Evolutionary conservation across 352 stramenopile species (phyloP).

Genomic region (Pythium dissimile): DNA sequence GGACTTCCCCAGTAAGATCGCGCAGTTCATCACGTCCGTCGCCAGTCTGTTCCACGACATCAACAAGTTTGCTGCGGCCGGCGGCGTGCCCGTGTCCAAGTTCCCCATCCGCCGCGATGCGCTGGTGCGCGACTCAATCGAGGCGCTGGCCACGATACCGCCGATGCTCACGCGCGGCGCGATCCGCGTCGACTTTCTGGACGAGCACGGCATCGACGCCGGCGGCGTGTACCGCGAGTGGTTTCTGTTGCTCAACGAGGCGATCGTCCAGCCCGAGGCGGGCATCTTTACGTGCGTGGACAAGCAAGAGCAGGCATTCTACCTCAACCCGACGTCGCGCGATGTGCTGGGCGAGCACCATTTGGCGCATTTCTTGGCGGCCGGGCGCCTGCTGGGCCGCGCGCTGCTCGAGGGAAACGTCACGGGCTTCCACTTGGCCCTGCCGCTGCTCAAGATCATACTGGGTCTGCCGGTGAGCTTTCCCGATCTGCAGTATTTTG

Average conservation of each 20-base stretch:
- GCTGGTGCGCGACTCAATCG: slow-evolving; percentile 11
- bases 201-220: slow-evolving; percentile 64
- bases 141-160: neutral
- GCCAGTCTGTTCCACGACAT: slow-evolving; percentile 5
- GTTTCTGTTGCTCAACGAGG: slow-evolving; percentile 60
- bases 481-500: slow-evolving; percentile 84
- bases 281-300: slow-evolving; percentile 46
- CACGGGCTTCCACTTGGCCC: slow-evolving; percentile 90
- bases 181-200: slow-evolving; percentile 64
- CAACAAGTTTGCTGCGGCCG: neutral
- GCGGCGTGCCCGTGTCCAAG: neutral
- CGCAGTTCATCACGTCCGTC: slow-evolving; percentile 12
- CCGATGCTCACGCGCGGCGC: neutral
- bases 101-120: slow-evolving; percentile 9
- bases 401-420: slow-evolving; percentile 87
- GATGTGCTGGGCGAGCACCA: slow-evolving; percentile 47
- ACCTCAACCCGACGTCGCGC: slow-evolving; percentile 32
- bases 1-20: slow-evolving; percentile 17
- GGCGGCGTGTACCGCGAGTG: slow-evolving; percentile 77
- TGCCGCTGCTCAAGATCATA: slow-evolving; percentile 96
- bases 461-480: slow-evolving; percentile 92
- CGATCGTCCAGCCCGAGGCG: slow-evolving; percentile 28
- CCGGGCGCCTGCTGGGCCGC: slow-evolving; percentile 51
- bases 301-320: slow-evolving; percentile 45
- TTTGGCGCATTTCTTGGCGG: slow-evolving; percentile 48